Base-by-base conservation (phyloP, 345 rosid genomes). In the Viola odorata region DNA sequence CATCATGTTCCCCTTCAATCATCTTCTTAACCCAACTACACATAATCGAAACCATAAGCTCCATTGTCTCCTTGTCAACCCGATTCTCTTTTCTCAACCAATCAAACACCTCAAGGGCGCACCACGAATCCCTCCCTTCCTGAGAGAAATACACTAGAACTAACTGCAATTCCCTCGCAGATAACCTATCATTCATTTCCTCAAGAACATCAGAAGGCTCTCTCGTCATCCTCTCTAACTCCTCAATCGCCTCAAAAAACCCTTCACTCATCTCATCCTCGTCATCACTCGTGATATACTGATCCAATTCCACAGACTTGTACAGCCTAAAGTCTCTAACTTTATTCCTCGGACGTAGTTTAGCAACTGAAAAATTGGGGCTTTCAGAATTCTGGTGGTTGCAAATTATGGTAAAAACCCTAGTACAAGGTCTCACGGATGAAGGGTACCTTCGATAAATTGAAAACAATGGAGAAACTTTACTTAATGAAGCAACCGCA, bases 121-220 rank as follows among this genome's bases (percentile, higher is more conserved):
- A 91, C 98, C 98, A 89, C 0, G 96, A 91, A 41, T 91, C 98
- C 59, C 96, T 83, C 58, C 98, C 98, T 71, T 91, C 96, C 58
- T 87, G 98, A 41, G 98, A 79, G 68, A 91, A 91, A 74, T 91
- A 91, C 8, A 91, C 98, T 10, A 91, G 68, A 62, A 91, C 96
- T 32, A 91, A 66, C 4, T 87, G 98, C 45, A 91, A 60, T 37
- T 91, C 96, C 65, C 88, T 73, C 0, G 86, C 83, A 0, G 98
- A 91, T 4, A 91, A 63, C 11, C 85, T 77, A 45, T 91, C 89
- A 45, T 89, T 91, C 98, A 89, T 91, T 62, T 91, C 96, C 60
- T 84, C 96, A 0, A 91, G 84, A 53, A 91, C 63, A 65, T 89
- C 98, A 0, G 98, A 82, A 3, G 98, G 98, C 54, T 89, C 98